Conservation (phyloP, 805 yeast genomes). For the Suhomyces sp. region DNA sequence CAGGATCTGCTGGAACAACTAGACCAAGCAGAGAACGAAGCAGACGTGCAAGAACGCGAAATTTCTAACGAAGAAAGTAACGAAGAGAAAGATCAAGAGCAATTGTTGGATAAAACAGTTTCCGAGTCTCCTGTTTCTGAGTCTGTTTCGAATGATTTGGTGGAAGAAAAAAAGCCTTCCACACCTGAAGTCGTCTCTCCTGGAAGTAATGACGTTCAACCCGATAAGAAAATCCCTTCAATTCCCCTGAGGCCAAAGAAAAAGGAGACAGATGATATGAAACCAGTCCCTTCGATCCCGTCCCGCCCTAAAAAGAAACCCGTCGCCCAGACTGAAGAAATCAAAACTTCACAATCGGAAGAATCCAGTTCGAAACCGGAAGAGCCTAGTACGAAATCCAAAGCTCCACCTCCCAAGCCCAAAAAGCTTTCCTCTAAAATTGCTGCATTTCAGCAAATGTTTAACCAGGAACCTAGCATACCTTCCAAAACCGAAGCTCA, state of each 20-base stretch:
- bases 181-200: background rate
- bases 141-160: no score
- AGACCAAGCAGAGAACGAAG: background rate
- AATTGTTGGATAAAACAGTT: background rate
- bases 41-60: background rate
- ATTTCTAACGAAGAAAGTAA: background rate
- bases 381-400: background rate
- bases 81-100: background rate
- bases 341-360: background rate
- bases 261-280: background rate
- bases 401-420: constrained; percentile 58
- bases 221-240: background rate
- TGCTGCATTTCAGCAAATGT: constrained; percentile 79
- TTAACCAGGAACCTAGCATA: constrained; percentile 33
- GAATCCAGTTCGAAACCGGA: background rate
- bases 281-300: constrained; percentile 10
- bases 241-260: constrained; percentile 1
- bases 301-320: constrained; percentile 11
- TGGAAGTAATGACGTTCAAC: background rate
- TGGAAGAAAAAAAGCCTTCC: background rate
- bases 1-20: background rate
- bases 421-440: constrained; percentile 75
- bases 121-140: background rate
- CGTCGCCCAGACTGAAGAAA: background rate
- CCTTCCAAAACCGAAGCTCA: constrained; percentile 4